Conservation (phyloP, 495 filamentous ascomycete genomes). For the Hypoxylon lenormandii region DNA sequence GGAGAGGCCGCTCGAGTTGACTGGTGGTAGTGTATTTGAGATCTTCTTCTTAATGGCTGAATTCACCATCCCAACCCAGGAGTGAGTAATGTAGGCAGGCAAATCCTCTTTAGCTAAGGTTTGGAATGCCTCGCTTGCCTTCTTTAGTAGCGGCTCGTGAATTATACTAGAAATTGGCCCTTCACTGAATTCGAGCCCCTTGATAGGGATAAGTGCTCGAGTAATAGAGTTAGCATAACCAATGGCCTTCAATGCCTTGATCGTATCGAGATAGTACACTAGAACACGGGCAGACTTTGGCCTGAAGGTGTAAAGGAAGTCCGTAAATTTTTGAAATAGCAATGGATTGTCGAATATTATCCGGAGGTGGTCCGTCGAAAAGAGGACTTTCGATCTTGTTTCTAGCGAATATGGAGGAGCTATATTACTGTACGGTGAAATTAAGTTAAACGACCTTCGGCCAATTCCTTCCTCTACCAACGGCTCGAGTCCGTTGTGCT, state of each 20-base stretch:
- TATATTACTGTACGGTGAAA: slow-evolving; percentile 53
- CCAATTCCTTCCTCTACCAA: slow-evolving; percentile 61
- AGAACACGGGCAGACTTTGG: slow-evolving; percentile 73
- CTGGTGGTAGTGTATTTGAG: slow-evolving; percentile 66
- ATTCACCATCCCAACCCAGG: slow-evolving; percentile 69
- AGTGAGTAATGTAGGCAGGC: slow-evolving; percentile 75
- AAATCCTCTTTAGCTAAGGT: slow-evolving; percentile 73
- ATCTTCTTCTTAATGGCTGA: slow-evolving; percentile 68
- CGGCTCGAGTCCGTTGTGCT: slow-evolving; percentile 63
- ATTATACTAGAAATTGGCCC: slow-evolving; percentile 59
- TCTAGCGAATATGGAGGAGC: slow-evolving; percentile 65
- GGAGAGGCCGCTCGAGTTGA: slow-evolving; percentile 67
- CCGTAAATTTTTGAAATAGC: slow-evolving; percentile 71
- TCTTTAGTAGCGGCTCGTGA: slow-evolving; percentile 69
- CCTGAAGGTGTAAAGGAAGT: slow-evolving; percentile 71
- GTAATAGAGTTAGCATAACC: slow-evolving; percentile 74
- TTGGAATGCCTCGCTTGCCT: slow-evolving; percentile 68
- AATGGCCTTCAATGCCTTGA: slow-evolving; percentile 77
- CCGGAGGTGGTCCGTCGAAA: slow-evolving; percentile 72
- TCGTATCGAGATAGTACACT: slow-evolving; percentile 75
- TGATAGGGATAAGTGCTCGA: slow-evolving; percentile 63
- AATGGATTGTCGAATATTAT: slow-evolving; percentile 72
- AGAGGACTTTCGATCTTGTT: slow-evolving; percentile 70
- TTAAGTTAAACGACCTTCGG: slow-evolving; percentile 65
- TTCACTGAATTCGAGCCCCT: slow-evolving; percentile 59